Evolutionary conservation across 2,329 filamentous ascomycete genomes (phyloP).

Genomic region (Xylaria digitata): DNA sequence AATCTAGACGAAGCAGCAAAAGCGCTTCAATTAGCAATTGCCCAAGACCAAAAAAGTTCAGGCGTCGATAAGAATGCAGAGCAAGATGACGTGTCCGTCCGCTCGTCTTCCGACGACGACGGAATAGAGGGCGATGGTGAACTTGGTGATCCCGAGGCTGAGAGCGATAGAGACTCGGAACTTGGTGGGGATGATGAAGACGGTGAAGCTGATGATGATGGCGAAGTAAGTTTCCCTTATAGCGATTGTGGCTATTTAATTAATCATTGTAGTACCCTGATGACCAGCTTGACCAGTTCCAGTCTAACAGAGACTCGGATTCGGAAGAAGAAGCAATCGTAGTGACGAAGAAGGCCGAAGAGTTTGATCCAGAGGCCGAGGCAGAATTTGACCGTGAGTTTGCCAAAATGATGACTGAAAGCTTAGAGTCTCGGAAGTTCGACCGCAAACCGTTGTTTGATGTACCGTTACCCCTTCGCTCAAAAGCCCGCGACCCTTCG

Average conservation of each 20-base stretch:
- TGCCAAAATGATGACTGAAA: constrained; percentile 98
- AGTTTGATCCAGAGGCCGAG: constrained; percentile 91
- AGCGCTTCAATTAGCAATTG: constrained; percentile 87
- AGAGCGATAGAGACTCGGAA: constrained; percentile 67
- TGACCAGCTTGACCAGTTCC: constrained; percentile 51
- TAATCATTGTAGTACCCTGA: constrained; percentile 58
- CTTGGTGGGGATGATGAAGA: constrained; percentile 72
- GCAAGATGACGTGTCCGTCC: constrained; percentile 77
- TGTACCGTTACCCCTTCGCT: constrained; percentile 92
- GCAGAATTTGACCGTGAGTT: constrained; percentile 98
- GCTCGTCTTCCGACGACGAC: constrained; percentile 80
- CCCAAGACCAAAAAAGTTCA: constrained; percentile 86
- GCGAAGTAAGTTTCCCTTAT: constrained; percentile 58
- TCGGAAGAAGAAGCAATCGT: constrained; percentile 90
- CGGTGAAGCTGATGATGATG: constrained; percentile 44
- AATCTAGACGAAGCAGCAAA: constrained; percentile 85
- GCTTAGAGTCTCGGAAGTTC: constrained; percentile 93
- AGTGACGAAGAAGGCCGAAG: constrained; percentile 89
- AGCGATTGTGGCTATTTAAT: neutral
- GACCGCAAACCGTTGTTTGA: constrained; percentile 96
- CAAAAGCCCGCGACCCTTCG: constrained; percentile 70
- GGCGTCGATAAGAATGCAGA: constrained; percentile 77
- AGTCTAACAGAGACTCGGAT: constrained; percentile 67
- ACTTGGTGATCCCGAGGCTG: constrained; percentile 71
- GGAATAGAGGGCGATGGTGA: constrained; percentile 69